These are phyloP conservation scores for Astrothelium macrocarpum DNA, from an alignment of 495 filamentous ascomycete species.

Conservation along the genomic window DNA sequence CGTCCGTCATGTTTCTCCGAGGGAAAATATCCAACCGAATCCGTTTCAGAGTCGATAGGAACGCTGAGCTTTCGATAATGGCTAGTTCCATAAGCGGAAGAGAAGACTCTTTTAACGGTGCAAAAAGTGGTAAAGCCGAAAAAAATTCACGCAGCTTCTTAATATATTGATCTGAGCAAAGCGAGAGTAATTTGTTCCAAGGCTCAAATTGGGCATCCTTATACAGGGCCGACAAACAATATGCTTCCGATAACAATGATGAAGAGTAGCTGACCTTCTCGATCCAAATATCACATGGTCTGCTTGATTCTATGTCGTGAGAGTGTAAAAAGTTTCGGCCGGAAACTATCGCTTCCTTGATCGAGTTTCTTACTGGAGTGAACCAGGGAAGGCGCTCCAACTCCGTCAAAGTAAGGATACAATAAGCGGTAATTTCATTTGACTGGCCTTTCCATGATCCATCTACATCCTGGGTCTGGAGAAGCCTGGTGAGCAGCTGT, in stretches of 20 bases:
- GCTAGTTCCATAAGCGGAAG: background rate
- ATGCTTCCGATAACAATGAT: conserved; percentile 25
- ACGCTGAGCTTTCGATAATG: background rate
- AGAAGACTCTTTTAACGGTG: background rate
- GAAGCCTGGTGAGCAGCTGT: background rate
- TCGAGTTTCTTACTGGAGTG: background rate
- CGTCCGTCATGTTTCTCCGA: conserved; percentile 18
- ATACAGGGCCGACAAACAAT: conserved; percentile 30
- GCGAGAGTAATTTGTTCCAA: background rate
- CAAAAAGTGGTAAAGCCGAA: background rate
- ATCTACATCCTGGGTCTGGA: background rate
- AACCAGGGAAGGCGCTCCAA: background rate
- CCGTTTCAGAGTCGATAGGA: background rate
- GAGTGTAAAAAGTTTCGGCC: background rate
- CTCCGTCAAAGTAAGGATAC: background rate
- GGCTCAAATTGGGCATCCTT: background rate
- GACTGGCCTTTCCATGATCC: background rate
- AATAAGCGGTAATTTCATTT: background rate
- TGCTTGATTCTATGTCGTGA: background rate
- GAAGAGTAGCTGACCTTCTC: conserved; percentile 36
- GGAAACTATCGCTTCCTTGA: background rate
- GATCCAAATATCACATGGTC: conserved; percentile 27
- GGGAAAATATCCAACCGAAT: conserved; percentile 25
- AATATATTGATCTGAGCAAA: background rate
- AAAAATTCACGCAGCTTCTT: background rate